These are phyloP conservation scores for Lecanicillium sp. DNA, from an alignment of 2,329 filamentous ascomycete genomes.

Conservation along the genomic window DNA sequence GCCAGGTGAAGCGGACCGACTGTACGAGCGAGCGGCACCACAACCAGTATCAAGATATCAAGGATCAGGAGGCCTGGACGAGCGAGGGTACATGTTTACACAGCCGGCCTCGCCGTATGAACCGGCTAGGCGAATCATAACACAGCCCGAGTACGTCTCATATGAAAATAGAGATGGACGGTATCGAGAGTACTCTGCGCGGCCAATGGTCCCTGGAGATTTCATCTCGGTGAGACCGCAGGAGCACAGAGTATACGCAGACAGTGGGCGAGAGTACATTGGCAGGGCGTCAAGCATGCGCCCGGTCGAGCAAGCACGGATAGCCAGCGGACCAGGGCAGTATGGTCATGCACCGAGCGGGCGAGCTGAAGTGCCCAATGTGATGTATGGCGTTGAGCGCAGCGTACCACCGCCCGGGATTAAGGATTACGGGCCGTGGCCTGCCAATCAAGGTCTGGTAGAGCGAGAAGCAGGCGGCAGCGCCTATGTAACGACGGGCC, in stretches of 20 bases:
- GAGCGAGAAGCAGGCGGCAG: not conserved
- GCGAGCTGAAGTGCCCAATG: conserved; percentile 28
- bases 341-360: conserved; percentile 41
- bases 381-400: conserved; percentile 5
- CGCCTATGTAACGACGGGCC: not conserved
- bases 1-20: conserved; percentile 45
- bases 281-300: conserved; percentile 53
- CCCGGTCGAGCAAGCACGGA: conserved; percentile 39
- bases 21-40: conserved; percentile 60
- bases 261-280: conserved; percentile 46
- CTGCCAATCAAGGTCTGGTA: not conserved
- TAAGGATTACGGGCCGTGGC: conserved; percentile 3
- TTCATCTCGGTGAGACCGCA: conserved; percentile 43
- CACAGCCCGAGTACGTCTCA: conserved; percentile 53
- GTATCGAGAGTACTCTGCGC: conserved; percentile 52
- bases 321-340: conserved; percentile 34
- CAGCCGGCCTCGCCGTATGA: conserved; percentile 44
- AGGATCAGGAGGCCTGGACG: conserved; percentile 40
- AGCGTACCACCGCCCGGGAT: not conserved
- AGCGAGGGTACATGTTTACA: conserved; percentile 45
- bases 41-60: conserved; percentile 47
- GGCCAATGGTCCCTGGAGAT: conserved; percentile 39
- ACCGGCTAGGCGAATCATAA: conserved; percentile 51
- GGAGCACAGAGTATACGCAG: conserved; percentile 38
- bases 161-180: conserved; percentile 49